These are phyloP conservation scores for Acanthamoeba lenticulata DNA, from an alignment of 208 protist species.

Conservation along the genomic window DNA sequence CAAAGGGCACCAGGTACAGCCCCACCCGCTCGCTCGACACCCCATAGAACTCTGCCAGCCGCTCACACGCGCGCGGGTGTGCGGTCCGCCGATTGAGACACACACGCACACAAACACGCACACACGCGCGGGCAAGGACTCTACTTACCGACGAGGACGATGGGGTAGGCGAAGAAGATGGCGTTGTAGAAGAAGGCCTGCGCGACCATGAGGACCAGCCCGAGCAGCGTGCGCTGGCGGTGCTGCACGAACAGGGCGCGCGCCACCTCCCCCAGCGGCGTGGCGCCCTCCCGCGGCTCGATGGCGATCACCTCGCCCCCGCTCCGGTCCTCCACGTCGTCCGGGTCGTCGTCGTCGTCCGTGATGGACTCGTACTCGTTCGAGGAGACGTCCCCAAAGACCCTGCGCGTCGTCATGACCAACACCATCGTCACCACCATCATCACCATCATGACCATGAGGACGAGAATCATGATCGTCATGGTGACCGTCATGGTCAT, in stretches of 20 bases:
- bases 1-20: slow-evolving; percentile 54
- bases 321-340: background rate
- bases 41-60: background rate
- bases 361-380: no score
- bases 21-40: background rate
- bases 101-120: background rate
- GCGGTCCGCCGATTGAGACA: background rate
- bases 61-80: background rate
- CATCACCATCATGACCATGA: no score
- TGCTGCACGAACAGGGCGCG: background rate
- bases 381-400: background rate
- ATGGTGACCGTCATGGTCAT: no score
- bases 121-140: background rate
- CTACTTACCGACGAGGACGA: background rate
- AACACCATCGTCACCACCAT: no score
- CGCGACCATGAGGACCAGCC: slow-evolving; percentile 1
- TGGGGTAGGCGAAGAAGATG: slow-evolving; percentile 59
- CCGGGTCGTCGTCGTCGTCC: background rate
- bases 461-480: no score
- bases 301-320: background rate
- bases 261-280: background rate
- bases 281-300: background rate
- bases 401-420: no score
- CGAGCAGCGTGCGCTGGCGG: background rate
- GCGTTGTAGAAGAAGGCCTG: slow-evolving; percentile 61